Conservation (phyloP, 2,329 filamentous ascomycete species). For the Pezicula radicicola region DNA sequence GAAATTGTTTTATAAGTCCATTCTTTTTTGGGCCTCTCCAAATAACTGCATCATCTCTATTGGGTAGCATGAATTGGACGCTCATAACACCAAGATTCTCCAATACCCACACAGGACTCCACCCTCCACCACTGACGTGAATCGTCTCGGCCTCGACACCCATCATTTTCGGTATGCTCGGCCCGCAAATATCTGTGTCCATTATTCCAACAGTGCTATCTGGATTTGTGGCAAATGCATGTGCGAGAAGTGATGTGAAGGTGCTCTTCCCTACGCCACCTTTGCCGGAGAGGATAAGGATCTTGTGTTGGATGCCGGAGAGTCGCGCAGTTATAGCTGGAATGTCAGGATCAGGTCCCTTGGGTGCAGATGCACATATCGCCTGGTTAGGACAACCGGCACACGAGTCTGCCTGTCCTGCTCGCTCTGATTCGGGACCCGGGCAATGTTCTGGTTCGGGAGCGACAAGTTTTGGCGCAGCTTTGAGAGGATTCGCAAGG, state of each 20-base stretch:
- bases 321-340: conserved; percentile 83
- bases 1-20: conserved; percentile 93
- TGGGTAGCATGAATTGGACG: conserved; percentile 96
- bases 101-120: conserved; percentile 93
- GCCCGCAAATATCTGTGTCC: conserved; percentile 97
- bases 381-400: conserved; percentile 93
- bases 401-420: conserved; percentile 76
- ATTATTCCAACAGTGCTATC: conserved; percentile 85
- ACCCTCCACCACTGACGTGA: conserved; percentile 82
- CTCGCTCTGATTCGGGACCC: conserved; percentile 75
- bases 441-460: conserved; percentile 97
- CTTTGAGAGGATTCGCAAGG: conserved; percentile 71
- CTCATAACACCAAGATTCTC: conserved; percentile 97
- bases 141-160: conserved; percentile 92
- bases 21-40: conserved; percentile 99
- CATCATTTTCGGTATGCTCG: conserved; percentile 98
- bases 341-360: conserved; percentile 93
- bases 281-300: conserved; percentile 88
- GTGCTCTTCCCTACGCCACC: conserved; percentile 97
- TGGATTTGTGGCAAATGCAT: conserved; percentile 82
- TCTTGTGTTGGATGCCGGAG: conserved; percentile 80
- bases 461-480: conserved; percentile 81
- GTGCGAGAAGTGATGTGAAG: conserved; percentile 82
- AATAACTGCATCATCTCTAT: conserved; percentile 90
- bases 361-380: conserved; percentile 91